Evolutionary conservation across 2,329 filamentous ascomycete species (phyloP), one percentile per base, ranked within the genome.

Genomic region (Fusarium sp.): DNA sequence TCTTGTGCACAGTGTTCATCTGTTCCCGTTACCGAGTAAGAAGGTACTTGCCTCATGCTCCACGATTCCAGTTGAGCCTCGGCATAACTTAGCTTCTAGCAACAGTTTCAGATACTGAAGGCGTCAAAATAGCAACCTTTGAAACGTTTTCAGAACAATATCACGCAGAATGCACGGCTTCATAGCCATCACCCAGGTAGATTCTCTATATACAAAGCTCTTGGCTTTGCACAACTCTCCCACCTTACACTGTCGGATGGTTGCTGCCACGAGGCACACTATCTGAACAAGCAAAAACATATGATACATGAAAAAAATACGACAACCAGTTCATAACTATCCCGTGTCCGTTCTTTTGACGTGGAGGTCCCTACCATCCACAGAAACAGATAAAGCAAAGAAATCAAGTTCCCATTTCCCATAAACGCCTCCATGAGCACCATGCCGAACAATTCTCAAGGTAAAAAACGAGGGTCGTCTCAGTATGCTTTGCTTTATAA

Each of bases 281-380:
- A 60, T 71, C 70, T 74, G 70, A 66, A 51, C 57, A 59, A 67
- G 42, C 62, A 69, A 73, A 49, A 65, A 62, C 62, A 63, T 75
- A 76, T 76, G 66, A 53, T 76, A 77, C 72, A 77, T 62, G 57
- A 57, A 69, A 34, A 14, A 34, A 14, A 63, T 38, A 57, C 45
- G 59, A 65, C 53, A 62, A 70, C 51, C 59, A 65, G 51, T 63
- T 73, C 71, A 54, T 70, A 69, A 74, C 68, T 62, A 74, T 69
- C 71, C 74, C 65, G 44, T 76, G 66, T 68, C 71, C 76, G 64
- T 77, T 72, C 71, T 73, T 76, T 76, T 77, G 67, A 55, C 56
- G 71, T 75, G 71, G 73, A 73, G 66, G 71, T 66, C 69, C 75
- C 65, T 73, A 68, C 74, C 75, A 64, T 77, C 76, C 76, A 75